Evolutionary conservation across 345 rosid genomes (phyloP).

Genomic region (Garcia nutans): DNA sequence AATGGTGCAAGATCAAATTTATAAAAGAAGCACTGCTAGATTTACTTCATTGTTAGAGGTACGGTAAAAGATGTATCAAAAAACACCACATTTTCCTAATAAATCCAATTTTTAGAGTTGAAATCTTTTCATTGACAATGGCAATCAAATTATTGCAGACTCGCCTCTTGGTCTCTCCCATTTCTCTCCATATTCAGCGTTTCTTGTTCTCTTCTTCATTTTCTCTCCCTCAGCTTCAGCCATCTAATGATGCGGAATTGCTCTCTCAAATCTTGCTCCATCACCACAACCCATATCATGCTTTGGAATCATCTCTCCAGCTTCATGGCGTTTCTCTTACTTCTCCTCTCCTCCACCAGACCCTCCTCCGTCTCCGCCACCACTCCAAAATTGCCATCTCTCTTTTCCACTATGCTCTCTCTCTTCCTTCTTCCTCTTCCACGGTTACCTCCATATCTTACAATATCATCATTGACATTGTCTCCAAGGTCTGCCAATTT

Average conservation of each 20-base stretch:
- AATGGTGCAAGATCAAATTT: conserved; percentile 20
- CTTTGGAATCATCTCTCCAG: conserved; percentile 75
- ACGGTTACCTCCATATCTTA: conserved; percentile 35
- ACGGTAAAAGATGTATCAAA: background rate
- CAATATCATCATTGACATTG: conserved; percentile 66
- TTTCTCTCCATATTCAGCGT: conserved; percentile 10
- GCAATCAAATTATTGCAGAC: background rate
- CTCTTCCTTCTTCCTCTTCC: conserved; percentile 42
- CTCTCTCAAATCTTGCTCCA: conserved; percentile 62
- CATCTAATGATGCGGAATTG: conserved; percentile 65
- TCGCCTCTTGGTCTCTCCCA: background rate
- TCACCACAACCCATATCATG: conserved; percentile 85
- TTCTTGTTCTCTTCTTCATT: conserved; percentile 17
- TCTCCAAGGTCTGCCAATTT: conserved; percentile 69
- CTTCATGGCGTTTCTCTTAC: conserved; percentile 70
- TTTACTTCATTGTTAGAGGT: conserved; percentile 21
- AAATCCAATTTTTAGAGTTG: too few relatives aligned
- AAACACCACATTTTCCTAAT: too few relatives aligned
- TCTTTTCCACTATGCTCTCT: conserved; percentile 52
- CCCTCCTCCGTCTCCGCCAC: conserved; percentile 84
- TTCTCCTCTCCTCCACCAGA: conserved; percentile 60
- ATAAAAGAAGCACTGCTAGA: conserved; percentile 13
- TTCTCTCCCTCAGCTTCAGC: conserved; percentile 47
- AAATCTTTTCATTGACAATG: background rate
- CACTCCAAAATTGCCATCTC: conserved; percentile 67